Evolutionary conservation across 2,329 filamentous ascomycete species (phyloP).

Genomic region (Aureobasidium sp.): DNA sequence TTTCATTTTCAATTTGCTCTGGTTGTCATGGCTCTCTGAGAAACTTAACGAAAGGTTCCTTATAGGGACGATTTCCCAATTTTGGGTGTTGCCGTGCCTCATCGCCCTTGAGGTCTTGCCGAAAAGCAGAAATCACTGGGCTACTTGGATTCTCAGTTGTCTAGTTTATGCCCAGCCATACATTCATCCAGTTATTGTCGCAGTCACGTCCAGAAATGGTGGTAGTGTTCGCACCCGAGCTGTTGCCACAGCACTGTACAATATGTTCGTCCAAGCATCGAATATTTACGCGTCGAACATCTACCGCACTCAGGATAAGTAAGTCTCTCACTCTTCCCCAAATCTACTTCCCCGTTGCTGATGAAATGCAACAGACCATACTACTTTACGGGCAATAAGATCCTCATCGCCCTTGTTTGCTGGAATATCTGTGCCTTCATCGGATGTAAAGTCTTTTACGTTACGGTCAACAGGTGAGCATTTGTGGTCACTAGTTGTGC

Average conservation of each 20-base stretch:
- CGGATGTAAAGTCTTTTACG: conserved; percentile 45
- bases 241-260: conserved; percentile 56
- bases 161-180: conserved; percentile 33
- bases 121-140: conserved; percentile 28
- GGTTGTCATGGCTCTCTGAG: conserved; percentile 39
- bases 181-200: conserved; percentile 50
- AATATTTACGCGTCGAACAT: conserved; percentile 27
- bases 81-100: conserved; percentile 34
- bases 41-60: conserved; percentile 45
- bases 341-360: neutral
- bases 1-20: conserved; percentile 42
- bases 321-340: conserved; percentile 17
- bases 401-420: conserved; percentile 42
- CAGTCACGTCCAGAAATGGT: conserved; percentile 53
- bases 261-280: conserved; percentile 37
- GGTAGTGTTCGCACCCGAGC: conserved; percentile 53
- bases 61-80: conserved; percentile 33
- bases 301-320: conserved; percentile 14
- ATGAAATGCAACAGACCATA: conserved; percentile 31
- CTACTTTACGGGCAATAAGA: conserved; percentile 47
- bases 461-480: conserved; percentile 36
- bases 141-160: conserved; percentile 29
- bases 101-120: conserved; percentile 29
- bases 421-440: conserved; percentile 44
- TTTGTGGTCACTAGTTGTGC: neutral